Percentiles rank a stretch among this genome's conserved stretches.
phyloP scores from a whole-genome alignment of 768 basidiomycete species.

The Russula abietina region DNA sequence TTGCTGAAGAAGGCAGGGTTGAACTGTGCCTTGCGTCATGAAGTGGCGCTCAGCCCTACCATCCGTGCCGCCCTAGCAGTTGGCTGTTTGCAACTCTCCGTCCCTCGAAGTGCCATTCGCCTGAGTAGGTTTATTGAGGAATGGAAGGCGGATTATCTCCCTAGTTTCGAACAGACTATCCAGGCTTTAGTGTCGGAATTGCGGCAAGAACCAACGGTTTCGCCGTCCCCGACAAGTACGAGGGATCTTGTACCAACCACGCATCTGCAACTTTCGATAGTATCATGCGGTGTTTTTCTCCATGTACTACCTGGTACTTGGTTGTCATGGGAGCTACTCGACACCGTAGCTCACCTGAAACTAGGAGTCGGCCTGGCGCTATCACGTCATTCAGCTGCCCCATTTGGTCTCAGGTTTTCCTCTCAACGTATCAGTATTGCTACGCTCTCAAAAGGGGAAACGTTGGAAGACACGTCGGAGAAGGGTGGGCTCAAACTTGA shows the following conservation, averaged over 20 bases:
- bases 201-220: slow-evolving; percentile 30
- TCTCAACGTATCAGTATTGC: slow-evolving; percentile 59
- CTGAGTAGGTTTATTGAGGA: slow-evolving; percentile 75
- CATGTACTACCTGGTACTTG: slow-evolving; percentile 88
- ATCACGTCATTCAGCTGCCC: slow-evolving; percentile 33
- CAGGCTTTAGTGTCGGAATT: slow-evolving; percentile 62
- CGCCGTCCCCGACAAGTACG: slow-evolving; percentile 2
- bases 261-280: slow-evolving; percentile 49
- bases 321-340: slow-evolving; percentile 66
- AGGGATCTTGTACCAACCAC: slow-evolving; percentile 27
- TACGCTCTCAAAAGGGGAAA: slow-evolving; percentile 35
- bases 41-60: slow-evolving; percentile 36
- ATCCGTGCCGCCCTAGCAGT: slow-evolving; percentile 43
- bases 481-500: slow-evolving; percentile 51
- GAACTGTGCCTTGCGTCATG: slow-evolving; percentile 44
- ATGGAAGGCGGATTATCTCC: slow-evolving; percentile 76
- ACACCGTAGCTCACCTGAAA: slow-evolving; percentile 44
- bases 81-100: slow-evolving; percentile 45
- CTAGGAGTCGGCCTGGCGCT: slow-evolving; percentile 31
- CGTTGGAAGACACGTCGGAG: slow-evolving; percentile 30
- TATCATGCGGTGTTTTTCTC: slow-evolving; percentile 51
- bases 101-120: slow-evolving; percentile 77
- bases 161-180: slow-evolving; percentile 63
- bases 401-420: slow-evolving; percentile 60
- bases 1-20: slow-evolving; percentile 42